These are phyloP conservation scores for Trametopsis cervina DNA, from an alignment of 768 basidiomycete species.

Conservation along the genomic window DNA sequence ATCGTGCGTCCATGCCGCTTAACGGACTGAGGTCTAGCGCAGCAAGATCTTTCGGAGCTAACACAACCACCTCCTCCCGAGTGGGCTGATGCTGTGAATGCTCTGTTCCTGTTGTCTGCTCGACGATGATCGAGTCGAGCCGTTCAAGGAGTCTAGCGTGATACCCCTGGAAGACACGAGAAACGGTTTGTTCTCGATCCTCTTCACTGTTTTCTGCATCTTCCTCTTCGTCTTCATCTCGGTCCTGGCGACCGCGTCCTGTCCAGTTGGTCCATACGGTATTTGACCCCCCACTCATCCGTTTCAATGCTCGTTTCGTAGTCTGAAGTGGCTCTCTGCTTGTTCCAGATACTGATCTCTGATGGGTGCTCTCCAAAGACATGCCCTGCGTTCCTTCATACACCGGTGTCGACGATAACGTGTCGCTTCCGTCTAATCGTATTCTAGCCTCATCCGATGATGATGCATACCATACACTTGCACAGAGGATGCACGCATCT, in stretches of 20 bases:
- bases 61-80: conserved; percentile 27
- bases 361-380: conserved; percentile 54
- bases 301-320: conserved; percentile 12
- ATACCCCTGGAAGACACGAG: conserved; percentile 37
- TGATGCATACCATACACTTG: conserved; percentile 55
- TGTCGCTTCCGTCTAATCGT: conserved; percentile 61
- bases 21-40: conserved; percentile 70
- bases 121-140: conserved; percentile 38
- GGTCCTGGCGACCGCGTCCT: conserved; percentile 22
- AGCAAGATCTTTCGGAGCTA: conserved; percentile 58
- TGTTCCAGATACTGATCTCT: neutral
- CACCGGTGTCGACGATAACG: conserved; percentile 30
- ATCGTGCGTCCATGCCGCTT: conserved; percentile 63
- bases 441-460: conserved; percentile 45
- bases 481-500: conserved; percentile 78
- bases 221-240: conserved; percentile 9
- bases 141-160: conserved; percentile 20
- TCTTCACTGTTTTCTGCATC: neutral
- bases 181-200: neutral
- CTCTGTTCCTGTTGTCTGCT: conserved; percentile 40
- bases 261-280: conserved; percentile 22
- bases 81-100: conserved; percentile 31
- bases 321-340: neutral
- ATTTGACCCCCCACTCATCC: conserved; percentile 46
- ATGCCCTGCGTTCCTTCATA: conserved; percentile 56